Percentiles rank a stretch among this genome's conserved stretches.
These are phyloP conservation scores for Aspergillus versicolor DNA, from an alignment of 2,329 filamentous ascomycete species.

Conservation along the genomic window DNA sequence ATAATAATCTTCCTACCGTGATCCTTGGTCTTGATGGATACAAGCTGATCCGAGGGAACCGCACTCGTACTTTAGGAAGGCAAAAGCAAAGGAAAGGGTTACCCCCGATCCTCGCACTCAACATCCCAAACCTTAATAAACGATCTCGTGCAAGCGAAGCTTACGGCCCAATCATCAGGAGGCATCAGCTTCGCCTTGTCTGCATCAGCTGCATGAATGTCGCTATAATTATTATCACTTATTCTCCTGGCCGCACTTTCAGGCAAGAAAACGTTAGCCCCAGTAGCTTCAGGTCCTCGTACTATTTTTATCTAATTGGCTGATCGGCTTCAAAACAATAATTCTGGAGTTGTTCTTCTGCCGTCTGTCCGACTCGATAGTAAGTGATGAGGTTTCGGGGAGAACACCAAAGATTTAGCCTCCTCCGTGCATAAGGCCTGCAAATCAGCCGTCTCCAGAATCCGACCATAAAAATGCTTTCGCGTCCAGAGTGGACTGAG, in stretches of 20 bases:
- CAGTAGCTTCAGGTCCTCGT: not conserved
- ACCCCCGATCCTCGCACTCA: not conserved
- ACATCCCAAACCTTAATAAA: constrained; percentile 19
- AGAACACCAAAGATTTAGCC: not conserved
- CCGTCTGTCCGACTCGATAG: not conserved
- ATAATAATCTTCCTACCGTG: not conserved
- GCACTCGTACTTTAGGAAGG: not conserved
- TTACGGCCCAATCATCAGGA: constrained; percentile 12
- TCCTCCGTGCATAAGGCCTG: not conserved
- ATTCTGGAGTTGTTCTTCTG: not conserved
- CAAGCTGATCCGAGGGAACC: no score
- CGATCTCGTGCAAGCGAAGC: constrained; percentile 24
- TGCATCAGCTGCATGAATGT: constrained; percentile 2
- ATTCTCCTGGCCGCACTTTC: not conserved
- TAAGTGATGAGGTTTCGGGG: not conserved
- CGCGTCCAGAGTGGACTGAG: not conserved
- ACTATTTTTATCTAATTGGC: not conserved
- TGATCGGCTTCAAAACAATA: not conserved
- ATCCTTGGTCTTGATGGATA: no score
- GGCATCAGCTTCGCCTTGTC: not conserved
- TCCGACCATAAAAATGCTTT: not conserved
- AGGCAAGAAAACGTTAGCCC: not conserved
- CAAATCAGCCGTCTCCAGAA: constrained; percentile 3
- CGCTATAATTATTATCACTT: constrained; percentile 3
- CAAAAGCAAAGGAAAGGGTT: not conserved